Base-by-base conservation (phyloP, 2,329 filamentous ascomycete species). In the Cryphonectria nitschkei region DNA sequence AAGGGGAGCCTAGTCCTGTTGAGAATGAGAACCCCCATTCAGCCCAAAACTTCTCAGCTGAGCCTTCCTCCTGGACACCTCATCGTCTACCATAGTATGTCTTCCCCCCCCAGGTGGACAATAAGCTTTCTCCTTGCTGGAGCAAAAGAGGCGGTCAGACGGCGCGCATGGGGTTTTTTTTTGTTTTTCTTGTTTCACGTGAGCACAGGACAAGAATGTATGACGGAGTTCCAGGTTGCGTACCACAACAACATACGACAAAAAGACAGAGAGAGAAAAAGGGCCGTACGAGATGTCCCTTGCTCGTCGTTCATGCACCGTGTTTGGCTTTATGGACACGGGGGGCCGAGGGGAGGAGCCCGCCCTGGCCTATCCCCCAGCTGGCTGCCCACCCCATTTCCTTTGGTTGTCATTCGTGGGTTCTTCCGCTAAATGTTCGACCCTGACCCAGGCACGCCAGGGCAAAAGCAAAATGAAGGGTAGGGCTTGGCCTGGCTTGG, bases 251-350 rank as follows among this genome's bases (percentile, higher is more conserved):
- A 61, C 16, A 32, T 32, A 32, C 56, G 56, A 19, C 16, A 32
- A 13, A 58, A 7, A 32, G 26, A 32, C 26, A 56, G n/a, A 56
- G 13, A 29, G 19, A 29, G 19, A 5, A 29, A 34, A 29, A 19
- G 54, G 29, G 54, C 54, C 54, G 54, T 58, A 58, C 26, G 54
- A 58, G 29, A 32, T 34, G 26, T 32, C 34, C 32, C 58, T 19
- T n/a, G 32, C 56, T 22, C 7, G 19, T 14, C 34, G 22, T 61
- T 61, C 58, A 61, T 61, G 58, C 58, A 61, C 58, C 58, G 58
- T 61, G 58, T 61, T 61, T 61, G 58, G 46, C 29, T n/a, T 39
- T 34, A 61, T 39, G 13, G 58, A 61, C 58, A 50, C n/a, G 54
- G 34, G 34, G 34, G 34, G 34, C 3, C 3, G 34, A 34, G 6